Evolutionary conservation across 2,329 filamentous ascomycete genomes (phyloP).

Genomic region (Cephalotrichum gorgonifer): DNA sequence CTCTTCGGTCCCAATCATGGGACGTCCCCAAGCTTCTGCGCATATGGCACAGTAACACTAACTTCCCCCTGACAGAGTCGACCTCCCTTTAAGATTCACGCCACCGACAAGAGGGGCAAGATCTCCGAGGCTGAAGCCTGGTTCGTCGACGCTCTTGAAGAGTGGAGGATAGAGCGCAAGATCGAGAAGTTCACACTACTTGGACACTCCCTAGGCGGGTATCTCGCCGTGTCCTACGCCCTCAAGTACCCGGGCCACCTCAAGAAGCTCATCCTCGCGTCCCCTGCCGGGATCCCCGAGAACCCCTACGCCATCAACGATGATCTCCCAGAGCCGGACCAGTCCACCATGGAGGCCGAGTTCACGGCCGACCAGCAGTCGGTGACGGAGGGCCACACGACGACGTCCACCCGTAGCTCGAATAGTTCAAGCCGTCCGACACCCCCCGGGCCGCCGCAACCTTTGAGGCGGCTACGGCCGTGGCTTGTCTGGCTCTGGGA

Average conservation of each 20-base stretch:
- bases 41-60: neutral
- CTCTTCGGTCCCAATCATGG: too few species aligned
- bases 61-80: constrained; percentile 33
- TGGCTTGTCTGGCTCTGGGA: constrained; percentile 96
- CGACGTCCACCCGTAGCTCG: constrained; percentile 18
- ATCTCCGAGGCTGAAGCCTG: constrained; percentile 85
- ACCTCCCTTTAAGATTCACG: constrained; percentile 73
- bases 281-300: constrained; percentile 87
- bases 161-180: constrained; percentile 82
- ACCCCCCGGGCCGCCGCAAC: constrained; percentile 24
- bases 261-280: constrained; percentile 93
- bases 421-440: constrained; percentile 27
- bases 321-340: constrained; percentile 65
- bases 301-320: constrained; percentile 82
- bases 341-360: constrained; percentile 66
- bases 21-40: neutral
- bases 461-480: constrained; percentile 61
- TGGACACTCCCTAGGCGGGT: constrained; percentile 88
- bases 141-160: constrained; percentile 93
- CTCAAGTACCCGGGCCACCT: constrained; percentile 90
- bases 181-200: constrained; percentile 90
- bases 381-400: constrained; percentile 25
- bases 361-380: constrained; percentile 63
- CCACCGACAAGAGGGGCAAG: constrained; percentile 70
- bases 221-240: constrained; percentile 89